These are phyloP conservation scores for Sanghuangporus weigelae DNA, from an alignment of 1,284 basidiomycete genomes.

Conservation along the genomic window DNA sequence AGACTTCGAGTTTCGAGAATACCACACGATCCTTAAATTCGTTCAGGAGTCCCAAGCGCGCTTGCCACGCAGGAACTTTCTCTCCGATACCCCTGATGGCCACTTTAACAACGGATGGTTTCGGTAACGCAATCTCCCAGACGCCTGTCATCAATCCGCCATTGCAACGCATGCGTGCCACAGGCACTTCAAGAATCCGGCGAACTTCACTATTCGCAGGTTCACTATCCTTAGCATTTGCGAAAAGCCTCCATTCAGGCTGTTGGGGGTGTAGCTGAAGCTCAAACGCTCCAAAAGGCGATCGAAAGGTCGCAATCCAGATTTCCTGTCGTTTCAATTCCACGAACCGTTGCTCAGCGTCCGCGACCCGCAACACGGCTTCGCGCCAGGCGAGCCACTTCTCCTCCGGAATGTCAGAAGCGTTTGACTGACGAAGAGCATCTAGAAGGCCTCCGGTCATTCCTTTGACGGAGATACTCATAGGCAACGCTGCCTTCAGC, in stretches of 20 bases:
- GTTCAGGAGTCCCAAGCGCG: constrained; percentile 70
- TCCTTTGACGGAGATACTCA: constrained; percentile 68
- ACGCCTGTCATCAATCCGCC: constrained; percentile 59
- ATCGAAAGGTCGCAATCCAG: constrained; percentile 82
- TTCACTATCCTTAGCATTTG: constrained; percentile 59
- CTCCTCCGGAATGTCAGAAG: constrained; percentile 39
- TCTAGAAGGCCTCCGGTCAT: constrained; percentile 53
- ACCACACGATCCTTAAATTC: constrained; percentile 65
- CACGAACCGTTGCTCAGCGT: constrained; percentile 76
- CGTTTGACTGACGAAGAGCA: constrained; percentile 40
- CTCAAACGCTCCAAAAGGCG: constrained; percentile 67
- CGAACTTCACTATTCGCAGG: constrained; percentile 82
- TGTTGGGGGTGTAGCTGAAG: constrained; percentile 71
- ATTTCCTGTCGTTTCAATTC: constrained; percentile 82
- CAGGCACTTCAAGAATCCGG: constrained; percentile 65
- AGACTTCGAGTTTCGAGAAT: constrained; percentile 62
- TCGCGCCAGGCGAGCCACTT: constrained; percentile 65
- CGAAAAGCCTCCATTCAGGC: constrained; percentile 86
- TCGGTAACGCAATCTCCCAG: constrained; percentile 84
- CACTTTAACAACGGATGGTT: constrained; percentile 47
- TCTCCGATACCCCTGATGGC: constrained; percentile 65
- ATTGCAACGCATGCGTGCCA: constrained; percentile 68
- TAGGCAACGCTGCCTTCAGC: constrained; percentile 81
- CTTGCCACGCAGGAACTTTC: constrained; percentile 81
- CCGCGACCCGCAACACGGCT: constrained; percentile 60